Evolutionary conservation across 768 basidiomycete species (phyloP).

Genomic region (Mycena leptocephala): DNA sequence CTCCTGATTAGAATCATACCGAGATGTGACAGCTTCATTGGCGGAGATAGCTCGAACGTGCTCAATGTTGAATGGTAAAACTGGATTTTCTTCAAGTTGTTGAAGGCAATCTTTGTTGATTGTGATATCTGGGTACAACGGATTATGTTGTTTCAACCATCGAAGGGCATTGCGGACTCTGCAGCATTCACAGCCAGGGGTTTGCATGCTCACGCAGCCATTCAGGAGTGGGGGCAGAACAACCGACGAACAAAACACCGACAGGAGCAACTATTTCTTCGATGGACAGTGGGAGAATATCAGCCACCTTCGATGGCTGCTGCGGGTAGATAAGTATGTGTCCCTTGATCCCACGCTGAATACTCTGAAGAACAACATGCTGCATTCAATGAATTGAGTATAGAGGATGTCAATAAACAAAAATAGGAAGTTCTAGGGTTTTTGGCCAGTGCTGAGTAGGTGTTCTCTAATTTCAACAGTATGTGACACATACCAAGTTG

Average conservation of each 20-base stretch:
- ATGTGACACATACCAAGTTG: no score
- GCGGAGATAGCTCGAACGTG: not conserved
- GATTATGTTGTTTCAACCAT: not conserved
- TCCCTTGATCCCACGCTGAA: no score
- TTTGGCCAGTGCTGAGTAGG: no score
- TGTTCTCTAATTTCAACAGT: no score
- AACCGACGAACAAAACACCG: not conserved
- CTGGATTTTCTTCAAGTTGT: not conserved
- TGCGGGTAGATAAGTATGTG: no score
- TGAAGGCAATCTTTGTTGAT: not conserved
- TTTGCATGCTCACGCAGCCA: not conserved
- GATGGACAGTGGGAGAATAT: no score
- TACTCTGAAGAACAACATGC: no score
- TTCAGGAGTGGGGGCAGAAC: not conserved
- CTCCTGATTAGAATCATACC: not conserved
- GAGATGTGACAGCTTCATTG: not conserved
- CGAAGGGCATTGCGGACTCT: not conserved
- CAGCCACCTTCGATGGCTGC: no score
- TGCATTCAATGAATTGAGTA: no score
- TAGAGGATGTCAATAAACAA: no score
- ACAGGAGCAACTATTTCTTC: no score
- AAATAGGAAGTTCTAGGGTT: no score
- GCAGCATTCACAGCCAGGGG: not conserved
- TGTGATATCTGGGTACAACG: not conserved
- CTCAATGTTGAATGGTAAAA: conserved; percentile 10